Base-by-base conservation (phyloP, 306 rosid genomes). In the Quercus mongolica region DNA sequence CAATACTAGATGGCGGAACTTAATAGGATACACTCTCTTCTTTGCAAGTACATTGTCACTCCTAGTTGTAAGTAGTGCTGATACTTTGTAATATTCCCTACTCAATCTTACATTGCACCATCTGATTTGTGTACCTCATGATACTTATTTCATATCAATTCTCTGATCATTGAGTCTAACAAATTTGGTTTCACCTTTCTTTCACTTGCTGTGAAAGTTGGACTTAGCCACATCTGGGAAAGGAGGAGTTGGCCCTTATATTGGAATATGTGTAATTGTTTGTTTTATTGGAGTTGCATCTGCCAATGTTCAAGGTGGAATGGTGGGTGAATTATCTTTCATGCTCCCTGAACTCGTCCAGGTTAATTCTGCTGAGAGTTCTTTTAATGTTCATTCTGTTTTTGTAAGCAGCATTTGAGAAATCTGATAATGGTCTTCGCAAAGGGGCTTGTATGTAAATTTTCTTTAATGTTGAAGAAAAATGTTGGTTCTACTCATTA, bases 301-400 rank as follows among this genome's bases (percentile, higher is more conserved):
- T 79, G 97, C 94, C 51, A 84, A 55, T 83, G 97, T 91, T 64
- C 91, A 88, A 83, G 94, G 99, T 75, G 97, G 99, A 73, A 85
- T 94, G 82, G 83, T 87, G 17, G 97, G 97, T 76, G 97, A 92
- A 64, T 54, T 92, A 19, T 76, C 89, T 55, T 69, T 85, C 2
- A 92, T 92, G 97, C 76, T 82, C 20, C 97, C 95, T 5, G 92
- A 92, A 55, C 90, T 94, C 80, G 77, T 92, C 49, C 97, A 94
- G 97, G 98, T 91, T 82, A 2, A 67, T 33, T 38, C 58, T 31
- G n/a, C 56, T 5, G 17, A 2, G 19, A 31, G 4, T 74, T 65
- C 5, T 25, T 25, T 30, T n/a, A 10, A 46, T 7, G 20, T 33
- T 5, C 7, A 23, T 51, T 28, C 46, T 61, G 54, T 13, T 54